These are phyloP conservation scores for Biscogniauxia sp. DNA, from an alignment of 2,329 filamentous ascomycete species.

Conservation along the genomic window DNA sequence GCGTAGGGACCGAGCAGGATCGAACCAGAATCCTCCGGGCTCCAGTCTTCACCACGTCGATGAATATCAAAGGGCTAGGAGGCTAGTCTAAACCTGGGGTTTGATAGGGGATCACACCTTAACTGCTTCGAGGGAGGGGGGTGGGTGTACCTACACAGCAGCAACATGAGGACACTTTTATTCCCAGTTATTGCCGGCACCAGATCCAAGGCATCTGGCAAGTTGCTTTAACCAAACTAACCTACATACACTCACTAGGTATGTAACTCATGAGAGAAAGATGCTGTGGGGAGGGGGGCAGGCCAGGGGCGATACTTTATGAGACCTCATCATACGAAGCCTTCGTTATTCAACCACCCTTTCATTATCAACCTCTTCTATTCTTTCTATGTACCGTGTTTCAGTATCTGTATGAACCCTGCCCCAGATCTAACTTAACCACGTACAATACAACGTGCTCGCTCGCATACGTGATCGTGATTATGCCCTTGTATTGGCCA, in stretches of 20 bases:
- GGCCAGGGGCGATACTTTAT: too few species aligned
- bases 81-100: not conserved
- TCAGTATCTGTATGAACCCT: not conserved
- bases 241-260: too few species aligned
- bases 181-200: not conserved
- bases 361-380: not conserved
- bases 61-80: not conserved
- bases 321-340: not conserved
- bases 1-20: not conserved
- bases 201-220: not conserved
- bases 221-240: not conserved
- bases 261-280: too few species aligned
- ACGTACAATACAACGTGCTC: not conserved
- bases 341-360: not conserved
- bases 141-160: not conserved
- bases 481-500: not conserved
- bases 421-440: not conserved
- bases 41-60: not conserved
- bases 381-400: not conserved
- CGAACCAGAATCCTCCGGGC: not conserved
- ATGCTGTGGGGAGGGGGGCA: not conserved
- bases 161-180: not conserved
- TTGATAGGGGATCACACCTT: not conserved
- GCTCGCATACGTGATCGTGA: not conserved
- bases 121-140: not conserved